A percentile compares a stretch with the other conserved stretches of the same genome.
These are phyloP conservation scores for Solanum clarkiae DNA, from an alignment of 257 asterid species.

Conservation along the genomic window DNA sequence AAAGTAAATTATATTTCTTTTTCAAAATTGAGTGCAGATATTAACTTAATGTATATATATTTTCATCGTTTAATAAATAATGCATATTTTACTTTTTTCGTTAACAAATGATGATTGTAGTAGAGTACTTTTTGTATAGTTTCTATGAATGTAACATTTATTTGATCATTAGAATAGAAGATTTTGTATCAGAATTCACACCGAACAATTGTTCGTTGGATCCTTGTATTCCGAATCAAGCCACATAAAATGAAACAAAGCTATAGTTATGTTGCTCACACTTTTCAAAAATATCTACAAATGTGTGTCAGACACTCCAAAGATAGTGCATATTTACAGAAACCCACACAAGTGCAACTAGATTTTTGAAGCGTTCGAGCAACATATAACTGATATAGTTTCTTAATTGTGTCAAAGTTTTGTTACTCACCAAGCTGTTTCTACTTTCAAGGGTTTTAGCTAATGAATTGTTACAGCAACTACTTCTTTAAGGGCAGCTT, in stretches of 20 bases:
- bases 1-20: too few relatives aligned
- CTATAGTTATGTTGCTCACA: neutral
- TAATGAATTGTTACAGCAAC: neutral
- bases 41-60: too few relatives aligned
- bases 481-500: neutral
- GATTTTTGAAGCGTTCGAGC: neutral
- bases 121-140: too few relatives aligned
- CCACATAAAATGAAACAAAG: neutral
- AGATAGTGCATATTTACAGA: too few relatives aligned
- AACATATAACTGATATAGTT: neutral
- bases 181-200: neutral
- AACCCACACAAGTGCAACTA: too few relatives aligned
- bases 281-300: accelerated
- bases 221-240: neutral
- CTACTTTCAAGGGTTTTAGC: neutral
- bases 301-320: neutral
- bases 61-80: neutral
- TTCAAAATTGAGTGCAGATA: too few relatives aligned
- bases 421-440: neutral
- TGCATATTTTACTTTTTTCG: too few relatives aligned
- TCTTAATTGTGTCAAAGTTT: neutral
- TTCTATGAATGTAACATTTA: too few relatives aligned
- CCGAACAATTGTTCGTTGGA: neutral
- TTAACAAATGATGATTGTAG: neutral
- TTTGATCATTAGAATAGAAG: neutral